Conservation (phyloP, 352 stramenopile genomes). For the Blastocystis sp. region DNA sequence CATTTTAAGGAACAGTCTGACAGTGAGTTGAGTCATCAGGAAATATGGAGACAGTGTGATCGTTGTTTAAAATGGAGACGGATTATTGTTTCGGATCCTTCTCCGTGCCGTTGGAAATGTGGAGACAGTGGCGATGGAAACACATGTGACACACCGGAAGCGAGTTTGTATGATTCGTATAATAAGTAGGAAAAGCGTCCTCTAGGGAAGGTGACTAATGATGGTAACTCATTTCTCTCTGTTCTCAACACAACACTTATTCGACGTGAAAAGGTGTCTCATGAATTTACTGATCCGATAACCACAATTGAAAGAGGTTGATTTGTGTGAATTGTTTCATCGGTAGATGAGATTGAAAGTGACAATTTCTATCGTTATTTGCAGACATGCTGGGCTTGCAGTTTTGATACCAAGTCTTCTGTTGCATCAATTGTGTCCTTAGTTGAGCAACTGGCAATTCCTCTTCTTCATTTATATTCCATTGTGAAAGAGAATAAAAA, state of each 20-base stretch:
- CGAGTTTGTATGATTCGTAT: too few relatives aligned
- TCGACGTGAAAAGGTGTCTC: background rate
- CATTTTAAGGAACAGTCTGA: background rate
- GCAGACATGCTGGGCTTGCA: background rate
- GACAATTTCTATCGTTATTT: slow-evolving; percentile 24
- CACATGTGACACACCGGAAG: slow-evolving; percentile 20
- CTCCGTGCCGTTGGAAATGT: slow-evolving; percentile 6
- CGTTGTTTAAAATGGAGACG: slow-evolving; percentile 61
- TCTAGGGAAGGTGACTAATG: background rate
- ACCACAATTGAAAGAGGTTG: background rate
- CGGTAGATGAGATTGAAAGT: background rate
- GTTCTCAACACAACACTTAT: background rate
- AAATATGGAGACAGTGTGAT: slow-evolving; percentile 55
- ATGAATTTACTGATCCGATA: background rate
- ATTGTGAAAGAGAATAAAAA: background rate
- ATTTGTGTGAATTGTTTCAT: background rate
- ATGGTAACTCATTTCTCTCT: slow-evolving; percentile 3
- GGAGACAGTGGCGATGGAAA: background rate
- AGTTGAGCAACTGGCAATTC: background rate
- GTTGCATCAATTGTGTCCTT: background rate
- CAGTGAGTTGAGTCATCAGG: background rate
- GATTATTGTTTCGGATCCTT: background rate
- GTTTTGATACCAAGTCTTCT: background rate
- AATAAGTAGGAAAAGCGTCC: background rate
- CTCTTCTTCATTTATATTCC: background rate